Base-by-base conservation (phyloP, 225 moss, liverwort and hornwort species). In the Anthoceros angustus region DNA sequence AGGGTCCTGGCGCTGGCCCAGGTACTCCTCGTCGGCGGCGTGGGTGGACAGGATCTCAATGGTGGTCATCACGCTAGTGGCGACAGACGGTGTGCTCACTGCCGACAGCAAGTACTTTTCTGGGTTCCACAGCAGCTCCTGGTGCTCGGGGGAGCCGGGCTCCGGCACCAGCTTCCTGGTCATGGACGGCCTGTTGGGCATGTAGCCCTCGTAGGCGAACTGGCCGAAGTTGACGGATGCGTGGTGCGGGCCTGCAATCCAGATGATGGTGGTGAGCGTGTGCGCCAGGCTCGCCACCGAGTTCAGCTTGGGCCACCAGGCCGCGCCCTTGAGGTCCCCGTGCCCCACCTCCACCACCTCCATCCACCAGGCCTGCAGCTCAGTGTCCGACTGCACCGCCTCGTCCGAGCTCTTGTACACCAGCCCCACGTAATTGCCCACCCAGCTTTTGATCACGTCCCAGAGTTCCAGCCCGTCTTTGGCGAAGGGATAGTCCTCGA, bases 11-110 rank as follows among this genome's bases (percentile, higher is more conserved):
- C 77, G 72, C 64, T 89, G 80, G 14, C 86, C 84, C 16, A 80
- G 61, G 68, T 79, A 84, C 72, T 78, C 71, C 64, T 84, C 84
- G 14, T 87, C 78, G 6, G 78, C 75, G 3, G 82, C 80, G 46
- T 84, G 84, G n/a, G 82, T 84, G 2, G 87, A 87, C 32, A 87
- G 75, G 39, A 77, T 80, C 70, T 87, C 84, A 0, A 80, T 87
- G 3, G 84, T 82, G 50, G 80, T 82, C 82, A 82, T 73, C 71
- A 84, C 55, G 15, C 18, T 20, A 11, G 55, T 23, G 14, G 55
- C 23, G 15, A n/a, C 55, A 5, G n/a, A 18, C 18, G 18, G n/a
- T 11, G 55, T 55, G 55, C n/a, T 6, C 10, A 55, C n/a, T 5
- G 5, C 18, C 0, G 55, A 55, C 18, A 55, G 55, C 55, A n/a